Percentiles rank a stretch among this genome's conserved stretches.
Conservation (phyloP, 2,329 filamentous ascomycete genomes). For the Calonectria ilicicola region DNA sequence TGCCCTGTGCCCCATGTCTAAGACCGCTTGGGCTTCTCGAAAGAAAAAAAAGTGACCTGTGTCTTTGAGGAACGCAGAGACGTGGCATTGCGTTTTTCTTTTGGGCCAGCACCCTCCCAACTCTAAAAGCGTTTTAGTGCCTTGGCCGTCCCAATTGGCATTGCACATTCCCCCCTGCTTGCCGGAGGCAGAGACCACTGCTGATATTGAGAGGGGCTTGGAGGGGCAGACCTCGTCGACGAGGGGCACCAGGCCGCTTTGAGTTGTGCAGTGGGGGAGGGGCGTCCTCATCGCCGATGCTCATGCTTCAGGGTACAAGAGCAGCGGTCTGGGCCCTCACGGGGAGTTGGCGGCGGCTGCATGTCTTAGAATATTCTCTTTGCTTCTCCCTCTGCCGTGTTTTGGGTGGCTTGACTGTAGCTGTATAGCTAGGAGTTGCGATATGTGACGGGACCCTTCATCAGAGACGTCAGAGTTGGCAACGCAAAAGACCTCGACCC, state of each 20-base stretch:
- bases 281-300: slow-evolving; percentile 36
- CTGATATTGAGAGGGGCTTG: not conserved
- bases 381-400: not conserved
- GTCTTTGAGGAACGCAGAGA: not conserved
- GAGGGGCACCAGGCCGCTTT: slow-evolving; percentile 13
- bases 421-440: not conserved
- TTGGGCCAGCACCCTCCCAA: not conserved
- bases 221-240: not conserved
- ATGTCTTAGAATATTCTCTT: not conserved
- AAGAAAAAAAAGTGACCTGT: not conserved
- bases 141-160: not conserved
- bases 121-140: not conserved
- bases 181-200: slow-evolving; percentile 2
- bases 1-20: too few relatives aligned
- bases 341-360: not conserved
- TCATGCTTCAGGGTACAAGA: slow-evolving; percentile 21
- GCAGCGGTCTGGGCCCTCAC: slow-evolving; percentile 32
- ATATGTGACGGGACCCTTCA: not conserved
- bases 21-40: not conserved
- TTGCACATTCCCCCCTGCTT: not conserved
- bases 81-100: not conserved
- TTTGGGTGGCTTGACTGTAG: not conserved
- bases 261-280: slow-evolving; percentile 19
- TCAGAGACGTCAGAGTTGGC: not conserved
- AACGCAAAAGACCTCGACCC: not conserved